Conservation (phyloP, 1,284 basidiomycete genomes). For the Rhodotorula sp. region DNA sequence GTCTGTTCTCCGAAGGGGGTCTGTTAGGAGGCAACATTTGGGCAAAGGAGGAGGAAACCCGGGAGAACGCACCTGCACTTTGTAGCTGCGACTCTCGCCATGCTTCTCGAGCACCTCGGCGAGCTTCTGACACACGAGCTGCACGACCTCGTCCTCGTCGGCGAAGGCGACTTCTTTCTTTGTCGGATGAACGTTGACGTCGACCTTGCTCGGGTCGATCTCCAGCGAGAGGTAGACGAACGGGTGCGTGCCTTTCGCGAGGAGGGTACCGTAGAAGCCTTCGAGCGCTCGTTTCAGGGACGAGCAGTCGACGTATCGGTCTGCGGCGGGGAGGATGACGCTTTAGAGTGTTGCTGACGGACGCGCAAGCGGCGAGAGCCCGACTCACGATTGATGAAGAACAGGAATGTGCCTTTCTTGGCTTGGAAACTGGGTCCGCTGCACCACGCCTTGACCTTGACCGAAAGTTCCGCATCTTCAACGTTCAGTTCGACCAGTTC, state of each 20-base stretch:
- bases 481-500: constrained; percentile 65
- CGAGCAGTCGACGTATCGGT: constrained; percentile 87
- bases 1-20: constrained; percentile 44
- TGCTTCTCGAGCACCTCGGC: constrained; percentile 64
- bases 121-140: constrained; percentile 71
- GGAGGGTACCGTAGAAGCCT: constrained; percentile 73
- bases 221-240: constrained; percentile 88
- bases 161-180: constrained; percentile 85
- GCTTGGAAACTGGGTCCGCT: constrained; percentile 86
- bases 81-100: constrained; percentile 69
- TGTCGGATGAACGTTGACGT: constrained; percentile 98
- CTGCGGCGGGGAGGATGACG: constrained; percentile 52
- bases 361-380: not conserved
- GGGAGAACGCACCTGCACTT: constrained; percentile 65
- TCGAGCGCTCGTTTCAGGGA: constrained; percentile 86
- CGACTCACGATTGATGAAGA: constrained; percentile 93
- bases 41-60: not conserved
- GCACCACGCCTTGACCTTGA: constrained; percentile 71
- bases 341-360: not conserved
- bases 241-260: constrained; percentile 88
- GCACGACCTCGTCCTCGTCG: constrained; percentile 84
- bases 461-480: constrained; percentile 50
- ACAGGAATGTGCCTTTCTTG: constrained; percentile 77
- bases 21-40: not conserved
- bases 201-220: constrained; percentile 82